These are phyloP conservation scores for Pichia cephalocereana DNA, from an alignment of 805 yeast species.

Conservation along the genomic window DNA sequence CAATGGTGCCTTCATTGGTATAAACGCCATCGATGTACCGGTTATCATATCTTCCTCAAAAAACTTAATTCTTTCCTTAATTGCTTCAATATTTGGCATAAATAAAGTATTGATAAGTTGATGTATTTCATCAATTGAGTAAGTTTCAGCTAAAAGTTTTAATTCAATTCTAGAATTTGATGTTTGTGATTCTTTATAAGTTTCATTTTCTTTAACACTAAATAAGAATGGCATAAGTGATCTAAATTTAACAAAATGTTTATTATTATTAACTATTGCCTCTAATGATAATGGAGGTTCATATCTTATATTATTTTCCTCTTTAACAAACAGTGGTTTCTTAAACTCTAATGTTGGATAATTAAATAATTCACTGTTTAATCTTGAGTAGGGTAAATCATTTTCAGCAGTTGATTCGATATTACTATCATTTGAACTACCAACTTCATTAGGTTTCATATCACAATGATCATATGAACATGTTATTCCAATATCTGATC, in stretches of 20 bases:
- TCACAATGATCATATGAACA: constrained; percentile 1
- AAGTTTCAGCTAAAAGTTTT: neutral
- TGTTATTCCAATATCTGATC: constrained; percentile 3
- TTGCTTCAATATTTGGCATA: constrained; percentile 12
- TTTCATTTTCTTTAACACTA: neutral
- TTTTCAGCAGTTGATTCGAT: neutral
- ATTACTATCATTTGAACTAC: too few relatives aligned
- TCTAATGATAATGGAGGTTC: constrained; percentile 1
- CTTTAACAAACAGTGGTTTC: constrained; percentile 1
- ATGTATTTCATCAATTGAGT: constrained; percentile 1
- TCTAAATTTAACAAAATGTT: neutral
- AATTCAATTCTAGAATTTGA: neutral
- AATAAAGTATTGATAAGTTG: constrained; percentile 4
- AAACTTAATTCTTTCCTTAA: constrained; percentile 15
- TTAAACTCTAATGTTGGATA: constrained; percentile 1
- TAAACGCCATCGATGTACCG: constrained; percentile 9
- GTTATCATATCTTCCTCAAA: constrained; percentile 12
- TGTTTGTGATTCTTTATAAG: neutral
- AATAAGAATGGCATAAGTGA: constrained; percentile 1
- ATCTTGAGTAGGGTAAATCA: neutral
- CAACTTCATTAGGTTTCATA: too few relatives aligned
- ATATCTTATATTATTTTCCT: neutral
- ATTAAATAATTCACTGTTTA: neutral
- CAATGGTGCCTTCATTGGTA: neutral
- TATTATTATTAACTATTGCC: constrained; percentile 1